Conservation (phyloP, 139 green algal species). For the Microglena sp. region DNA sequence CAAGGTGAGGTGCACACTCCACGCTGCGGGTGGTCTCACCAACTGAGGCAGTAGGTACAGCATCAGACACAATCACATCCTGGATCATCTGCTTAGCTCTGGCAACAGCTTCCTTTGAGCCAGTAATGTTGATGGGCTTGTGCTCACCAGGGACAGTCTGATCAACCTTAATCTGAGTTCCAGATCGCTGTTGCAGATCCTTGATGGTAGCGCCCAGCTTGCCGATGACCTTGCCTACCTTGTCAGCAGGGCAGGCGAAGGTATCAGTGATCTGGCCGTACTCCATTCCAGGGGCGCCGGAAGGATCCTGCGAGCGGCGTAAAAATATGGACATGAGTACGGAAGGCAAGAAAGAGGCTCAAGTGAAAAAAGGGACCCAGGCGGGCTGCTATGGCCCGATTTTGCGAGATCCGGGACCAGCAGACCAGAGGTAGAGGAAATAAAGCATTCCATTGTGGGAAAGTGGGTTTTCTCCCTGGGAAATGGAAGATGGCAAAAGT, state of each 20-base stretch:
- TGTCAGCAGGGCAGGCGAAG: background rate
- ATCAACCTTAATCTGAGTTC: slow-evolving; percentile 2
- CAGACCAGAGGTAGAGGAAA: too few relatives aligned
- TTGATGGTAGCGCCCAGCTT: slow-evolving; percentile 3
- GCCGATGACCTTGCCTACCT: slow-evolving; percentile 6
- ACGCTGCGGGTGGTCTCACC: background rate
- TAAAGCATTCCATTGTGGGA: background rate
- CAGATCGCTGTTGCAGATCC: background rate
- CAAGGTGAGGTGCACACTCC: slow-evolving; percentile 70
- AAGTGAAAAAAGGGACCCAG: too few relatives aligned
- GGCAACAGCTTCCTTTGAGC: slow-evolving; percentile 32
- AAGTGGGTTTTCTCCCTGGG: background rate
- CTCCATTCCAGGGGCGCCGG: background rate
- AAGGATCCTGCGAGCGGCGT: background rate
- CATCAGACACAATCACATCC: slow-evolving; percentile 19
- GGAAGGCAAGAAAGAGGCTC: background rate
- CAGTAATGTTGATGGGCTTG: slow-evolving; percentile 68
- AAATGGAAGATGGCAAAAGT: background rate
- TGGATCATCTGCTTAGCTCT: slow-evolving; percentile 38
- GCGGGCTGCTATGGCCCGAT: too few relatives aligned
- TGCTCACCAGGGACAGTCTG: slow-evolving; percentile 31
- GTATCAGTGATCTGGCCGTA: slow-evolving; percentile 1
- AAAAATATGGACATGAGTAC: background rate
- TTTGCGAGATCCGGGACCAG: too few relatives aligned
- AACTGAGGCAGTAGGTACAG: background rate